Evolutionary conservation across 495 filamentous ascomycete genomes (phyloP), one percentile per base, ranked within the genome.

Genomic region (Apodospora peruviana): DNA sequence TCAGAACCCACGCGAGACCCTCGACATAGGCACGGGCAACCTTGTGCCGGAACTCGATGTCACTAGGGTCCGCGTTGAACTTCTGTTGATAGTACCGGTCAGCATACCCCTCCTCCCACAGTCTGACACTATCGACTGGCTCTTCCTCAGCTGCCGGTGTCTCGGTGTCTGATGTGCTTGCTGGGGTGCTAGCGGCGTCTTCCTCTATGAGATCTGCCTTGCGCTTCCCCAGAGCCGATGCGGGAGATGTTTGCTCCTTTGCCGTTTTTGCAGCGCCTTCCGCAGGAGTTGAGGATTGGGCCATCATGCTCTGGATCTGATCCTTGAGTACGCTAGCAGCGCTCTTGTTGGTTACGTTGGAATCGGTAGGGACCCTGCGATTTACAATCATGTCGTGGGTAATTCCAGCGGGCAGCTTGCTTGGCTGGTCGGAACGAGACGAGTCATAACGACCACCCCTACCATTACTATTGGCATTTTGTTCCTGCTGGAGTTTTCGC

Each of bases 71-170:
- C 34, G 90, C 88, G n/a, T 83, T 68, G 67, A 99, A 99, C 62
- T 99, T 99, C 65, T 95, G 88, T 65, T 95, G 85, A 64, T 99
- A 99, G 66, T 99, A 99, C 32, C 93, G 76, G 61, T 96, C 91
- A 25, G 84, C 84, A 69, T 97, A 99, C 25, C 93, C 93, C 47
- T 87, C 79, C 59, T 97, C 94, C 94, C 93, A 99, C 12, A 99
- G 74, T 42, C 85, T 80, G 43, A 99, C 90, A 12, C 80, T 88
- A 57, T 99, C 93, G 42, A 76, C 75, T 1, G 85, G 77, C 36
- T 75, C 70, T 27, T 85, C 86, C 45, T 85, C 83, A 19, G 52
- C 57, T 22, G 66, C 56, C 5, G 74, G 63, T 7, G 68, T 72
- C n/a, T 64, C 68, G 22, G 61, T 42, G n/a, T 65, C 59, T 12